phyloP scores from a whole-genome alignment of 2,329 filamentous ascomycete genomes.

The Macrophomina tecta region DNA sequence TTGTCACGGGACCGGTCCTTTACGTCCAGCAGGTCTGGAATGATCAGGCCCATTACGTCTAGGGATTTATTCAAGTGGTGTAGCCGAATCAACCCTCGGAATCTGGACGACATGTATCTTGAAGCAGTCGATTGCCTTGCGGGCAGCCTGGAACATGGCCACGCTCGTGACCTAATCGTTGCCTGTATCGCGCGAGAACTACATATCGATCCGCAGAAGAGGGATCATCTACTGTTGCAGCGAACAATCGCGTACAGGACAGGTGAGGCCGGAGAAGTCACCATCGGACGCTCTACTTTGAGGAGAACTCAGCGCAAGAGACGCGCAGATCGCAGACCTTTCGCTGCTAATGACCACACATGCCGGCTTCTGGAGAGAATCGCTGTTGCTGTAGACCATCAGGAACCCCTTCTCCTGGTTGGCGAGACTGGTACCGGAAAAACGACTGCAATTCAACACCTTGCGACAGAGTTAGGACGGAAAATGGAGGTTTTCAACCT shows the following conservation, averaged over 20 bases:
- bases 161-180: conserved; percentile 66
- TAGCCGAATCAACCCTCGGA: conserved; percentile 71
- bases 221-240: conserved; percentile 75
- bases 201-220: conserved; percentile 81
- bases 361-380: conserved; percentile 87
- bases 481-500: conserved; percentile 93
- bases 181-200: conserved; percentile 82
- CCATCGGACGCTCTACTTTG: conserved; percentile 54
- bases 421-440: conserved; percentile 99
- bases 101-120: conserved; percentile 83
- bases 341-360: conserved; percentile 88
- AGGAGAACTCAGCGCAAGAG: conserved; percentile 31
- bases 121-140: conserved; percentile 94
- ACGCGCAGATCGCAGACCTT: conserved; percentile 46
- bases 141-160: conserved; percentile 73
- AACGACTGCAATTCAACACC: conserved; percentile 92
- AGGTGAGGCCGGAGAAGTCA: conserved; percentile 45
- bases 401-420: conserved; percentile 93
- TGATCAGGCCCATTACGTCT: conserved; percentile 68
- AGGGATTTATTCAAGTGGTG: conserved; percentile 94
- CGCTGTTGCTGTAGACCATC: conserved; percentile 77
- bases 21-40: conserved; percentile 60
- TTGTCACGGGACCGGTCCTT: conserved; percentile 52
- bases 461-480: conserved; percentile 82
- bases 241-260: conserved; percentile 63